Percentiles rank a stretch among this genome's conserved stretches.
phyloP scores from a whole-genome alignment of 441 rosid genomes.

The Brassica hybrid region DNA sequence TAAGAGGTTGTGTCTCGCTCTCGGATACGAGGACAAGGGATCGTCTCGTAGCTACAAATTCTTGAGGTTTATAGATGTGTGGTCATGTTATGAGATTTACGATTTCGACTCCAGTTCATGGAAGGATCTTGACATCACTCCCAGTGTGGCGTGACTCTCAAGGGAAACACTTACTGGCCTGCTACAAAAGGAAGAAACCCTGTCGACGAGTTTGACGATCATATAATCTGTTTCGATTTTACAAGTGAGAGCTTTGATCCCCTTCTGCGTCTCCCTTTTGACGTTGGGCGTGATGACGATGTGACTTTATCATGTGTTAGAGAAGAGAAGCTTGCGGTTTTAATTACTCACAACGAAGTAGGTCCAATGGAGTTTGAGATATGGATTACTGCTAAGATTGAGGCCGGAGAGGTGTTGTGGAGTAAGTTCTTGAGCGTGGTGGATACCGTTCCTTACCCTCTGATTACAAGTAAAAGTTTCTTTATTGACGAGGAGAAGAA shows the following conservation, averaged over 20 bases:
- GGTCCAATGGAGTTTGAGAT: not conserved
- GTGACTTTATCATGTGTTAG: conserved; percentile 1
- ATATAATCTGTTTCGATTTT: conserved; percentile 3
- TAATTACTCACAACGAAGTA: not conserved
- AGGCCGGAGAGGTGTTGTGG: not conserved
- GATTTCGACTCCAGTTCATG: no score
- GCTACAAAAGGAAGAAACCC: not conserved
- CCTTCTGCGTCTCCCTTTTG: not conserved
- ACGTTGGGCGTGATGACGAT: not conserved
- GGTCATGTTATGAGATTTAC: no score
- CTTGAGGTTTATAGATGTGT: not conserved
- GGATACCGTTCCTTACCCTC: not conserved
- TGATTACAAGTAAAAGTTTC: not conserved
- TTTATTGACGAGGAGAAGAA: not conserved
- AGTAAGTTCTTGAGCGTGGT: not conserved
- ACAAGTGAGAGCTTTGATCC: not conserved
- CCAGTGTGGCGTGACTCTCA: not conserved
- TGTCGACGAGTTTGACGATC: not conserved
- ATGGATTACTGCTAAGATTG: not conserved
- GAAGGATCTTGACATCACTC: not conserved
- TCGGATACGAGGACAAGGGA: not conserved
- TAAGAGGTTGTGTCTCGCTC: not conserved
- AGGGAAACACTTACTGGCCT: not conserved
- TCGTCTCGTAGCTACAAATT: not conserved
- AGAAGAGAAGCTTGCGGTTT: conserved; percentile 7